Conservation (phyloP, 257 asterid species). For the Solanum tarapatanum region DNA sequence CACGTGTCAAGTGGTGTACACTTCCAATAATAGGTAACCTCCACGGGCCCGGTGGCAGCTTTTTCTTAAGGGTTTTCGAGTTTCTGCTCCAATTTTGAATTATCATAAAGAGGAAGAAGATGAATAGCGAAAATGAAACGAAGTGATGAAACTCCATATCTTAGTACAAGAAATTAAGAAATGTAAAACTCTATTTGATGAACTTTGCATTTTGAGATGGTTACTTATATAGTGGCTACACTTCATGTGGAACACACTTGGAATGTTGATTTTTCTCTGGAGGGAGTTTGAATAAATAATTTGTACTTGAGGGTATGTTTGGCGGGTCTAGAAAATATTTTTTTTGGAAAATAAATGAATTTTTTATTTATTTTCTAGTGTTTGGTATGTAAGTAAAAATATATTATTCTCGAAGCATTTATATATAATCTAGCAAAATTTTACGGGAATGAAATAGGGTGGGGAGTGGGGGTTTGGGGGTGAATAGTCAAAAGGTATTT, state of each 20-base stretch:
- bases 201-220: neutral
- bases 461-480: neutral
- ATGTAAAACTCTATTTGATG: neutral
- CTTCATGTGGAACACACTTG: neutral
- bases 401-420: too few species aligned
- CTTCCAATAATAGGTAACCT: conserved; percentile 15
- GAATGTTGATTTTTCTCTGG: neutral
- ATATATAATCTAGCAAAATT: neutral
- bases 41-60: neutral
- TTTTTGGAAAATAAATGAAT: fast-evolving
- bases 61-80: neutral
- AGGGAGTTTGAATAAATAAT: neutral
- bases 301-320: neutral
- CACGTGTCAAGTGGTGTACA: neutral
- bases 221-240: neutral
- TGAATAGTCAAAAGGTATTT: too few species aligned
- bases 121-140: neutral
- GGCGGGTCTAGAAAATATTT: neutral
- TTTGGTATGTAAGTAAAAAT: neutral
- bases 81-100: neutral
- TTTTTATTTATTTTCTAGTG: neutral
- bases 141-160: neutral
- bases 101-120: neutral
- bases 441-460: neutral
- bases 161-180: neutral